A percentile compares a stretch with the other conserved stretches of the same genome.
Conservation (phyloP, 208 protist genomes). For the Blechomonas ayalai region DNA sequence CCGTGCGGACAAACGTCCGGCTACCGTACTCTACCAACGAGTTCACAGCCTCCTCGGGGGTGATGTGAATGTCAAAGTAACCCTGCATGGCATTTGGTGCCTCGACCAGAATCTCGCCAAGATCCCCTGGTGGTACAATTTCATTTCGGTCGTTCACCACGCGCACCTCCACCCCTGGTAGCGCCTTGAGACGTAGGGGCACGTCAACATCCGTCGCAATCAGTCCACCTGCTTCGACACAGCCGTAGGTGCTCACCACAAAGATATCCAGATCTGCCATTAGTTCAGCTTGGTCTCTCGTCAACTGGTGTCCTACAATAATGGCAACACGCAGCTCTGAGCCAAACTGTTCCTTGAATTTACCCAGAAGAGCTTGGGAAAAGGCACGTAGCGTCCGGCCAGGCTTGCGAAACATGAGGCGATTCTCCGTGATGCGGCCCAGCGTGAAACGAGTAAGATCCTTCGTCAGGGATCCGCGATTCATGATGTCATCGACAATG, state of each 20-base stretch:
- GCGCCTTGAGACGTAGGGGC: constrained; percentile 77
- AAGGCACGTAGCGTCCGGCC: constrained; percentile 61
- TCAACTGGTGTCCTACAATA: constrained; percentile 78
- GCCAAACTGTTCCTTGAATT: constrained; percentile 88
- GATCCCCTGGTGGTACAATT: constrained; percentile 78
- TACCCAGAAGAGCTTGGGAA: constrained; percentile 68
- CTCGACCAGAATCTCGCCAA: constrained; percentile 85
- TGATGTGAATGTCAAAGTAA: constrained; percentile 88
- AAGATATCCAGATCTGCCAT: constrained; percentile 88
- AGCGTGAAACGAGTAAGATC: constrained; percentile 79
- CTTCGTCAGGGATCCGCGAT: constrained; percentile 67
- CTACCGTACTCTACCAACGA: constrained; percentile 83
- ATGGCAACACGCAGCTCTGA: constrained; percentile 76
- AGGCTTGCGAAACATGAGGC: constrained; percentile 82
- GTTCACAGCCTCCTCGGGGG: constrained; percentile 81
- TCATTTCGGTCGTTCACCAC: constrained; percentile 89
- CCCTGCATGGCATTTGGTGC: constrained; percentile 86
- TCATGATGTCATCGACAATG: constrained; percentile 86
- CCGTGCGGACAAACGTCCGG: constrained; percentile 85
- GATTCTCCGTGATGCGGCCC: constrained; percentile 82
- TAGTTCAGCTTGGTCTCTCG: constrained; percentile 79
- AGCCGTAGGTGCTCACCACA: constrained; percentile 84
- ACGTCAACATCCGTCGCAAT: constrained; percentile 88
- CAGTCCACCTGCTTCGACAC: constrained; percentile 80
- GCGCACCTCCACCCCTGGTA: constrained; percentile 85